A percentile compares a stretch with the other conserved stretches of the same genome.
Conservation (phyloP, 78 protist genomes). For the Bigelowiella natans region DNA sequence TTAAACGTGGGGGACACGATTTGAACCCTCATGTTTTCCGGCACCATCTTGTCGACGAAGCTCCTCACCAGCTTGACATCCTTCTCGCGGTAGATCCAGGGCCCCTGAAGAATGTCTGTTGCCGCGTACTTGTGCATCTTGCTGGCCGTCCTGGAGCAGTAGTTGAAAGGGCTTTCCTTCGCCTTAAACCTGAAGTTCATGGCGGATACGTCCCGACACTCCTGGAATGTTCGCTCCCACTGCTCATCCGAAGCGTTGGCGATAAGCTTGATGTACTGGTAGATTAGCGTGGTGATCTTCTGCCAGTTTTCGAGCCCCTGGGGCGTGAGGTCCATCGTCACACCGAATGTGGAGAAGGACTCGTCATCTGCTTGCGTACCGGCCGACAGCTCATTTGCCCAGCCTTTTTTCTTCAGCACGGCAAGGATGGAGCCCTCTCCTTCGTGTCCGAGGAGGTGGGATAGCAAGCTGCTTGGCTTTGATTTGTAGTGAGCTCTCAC, state of each 20-base stretch:
- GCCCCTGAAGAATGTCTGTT: conserved; percentile 14
- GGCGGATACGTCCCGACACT: neutral
- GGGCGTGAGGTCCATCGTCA: conserved; percentile 5
- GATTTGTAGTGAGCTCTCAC: neutral
- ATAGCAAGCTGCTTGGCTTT: neutral
- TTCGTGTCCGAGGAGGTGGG: conserved; percentile 64
- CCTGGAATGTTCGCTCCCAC: conserved; percentile 1
- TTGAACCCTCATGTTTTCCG: neutral
- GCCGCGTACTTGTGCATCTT: conserved; percentile 26
- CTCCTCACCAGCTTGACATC: neutral
- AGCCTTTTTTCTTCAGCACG: conserved; percentile 14
- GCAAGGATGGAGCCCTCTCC: conserved; percentile 22
- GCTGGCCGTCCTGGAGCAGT: neutral
- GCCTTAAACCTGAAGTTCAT: conserved; percentile 23
- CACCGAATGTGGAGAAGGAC: neutral
- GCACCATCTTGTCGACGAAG: neutral
- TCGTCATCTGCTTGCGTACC: neutral
- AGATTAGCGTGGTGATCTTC: neutral
- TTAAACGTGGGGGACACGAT: neutral
- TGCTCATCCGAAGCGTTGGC: neutral
- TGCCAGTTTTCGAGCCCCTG: conserved; percentile 3
- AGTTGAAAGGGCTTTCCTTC: conserved; percentile 2
- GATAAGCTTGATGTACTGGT: conserved; percentile 7
- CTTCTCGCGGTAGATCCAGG: neutral
- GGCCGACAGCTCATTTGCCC: conserved; percentile 22